Base-by-base conservation (phyloP, 177 flowering plant species). In the Tripterygium wilfordii region DNA sequence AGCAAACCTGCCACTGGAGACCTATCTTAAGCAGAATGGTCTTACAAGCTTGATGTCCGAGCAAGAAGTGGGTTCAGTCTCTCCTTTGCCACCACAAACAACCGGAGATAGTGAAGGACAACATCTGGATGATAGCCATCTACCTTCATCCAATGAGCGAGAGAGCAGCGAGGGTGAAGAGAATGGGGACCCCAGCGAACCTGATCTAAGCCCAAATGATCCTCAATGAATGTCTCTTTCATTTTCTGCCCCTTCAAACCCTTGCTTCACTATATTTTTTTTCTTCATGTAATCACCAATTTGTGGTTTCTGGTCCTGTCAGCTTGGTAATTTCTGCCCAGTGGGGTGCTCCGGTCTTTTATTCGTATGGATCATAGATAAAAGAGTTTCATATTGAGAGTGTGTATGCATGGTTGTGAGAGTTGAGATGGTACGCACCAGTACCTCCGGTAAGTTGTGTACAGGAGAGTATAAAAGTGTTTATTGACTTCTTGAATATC, bases 1-100 rank as follows among this genome's bases (percentile, higher is more conserved):
- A 49, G 95, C 96, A 3, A 78, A 52, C 62, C 77, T 61, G 36
- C 92, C 95, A 7, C 38, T 88, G 57, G 92, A 88, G 40, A 66
- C 68, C 2, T 86, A 88, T 56, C 46, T 88, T 53, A 86, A 78
- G 66, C 83, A 83, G 58, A 81, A 78, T 53, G 92, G 88, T 44
- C 75, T 86, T 27, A 46, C 77, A 4, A 83, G 91, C 66, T 78
- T 88, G 70, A 53, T 56, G 18, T 41, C 70, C 40, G 84, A 78
- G 51, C 76, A 74, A 16, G 86, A 67, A 53, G 67, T 60, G 19
- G 68, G 63, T 47, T 64, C 78, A 13, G 62, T 69, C 27, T 66
- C 74, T 10, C 64, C 65, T 29, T 62, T 32, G 6, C 57, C 54
- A n/a, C 64, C 68, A 2, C 79, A 67, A 48, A 53, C 64, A 27